Conservation (phyloP, 352 stramenopile genomes). For the Phytophthora pseudosyringae region DNA sequence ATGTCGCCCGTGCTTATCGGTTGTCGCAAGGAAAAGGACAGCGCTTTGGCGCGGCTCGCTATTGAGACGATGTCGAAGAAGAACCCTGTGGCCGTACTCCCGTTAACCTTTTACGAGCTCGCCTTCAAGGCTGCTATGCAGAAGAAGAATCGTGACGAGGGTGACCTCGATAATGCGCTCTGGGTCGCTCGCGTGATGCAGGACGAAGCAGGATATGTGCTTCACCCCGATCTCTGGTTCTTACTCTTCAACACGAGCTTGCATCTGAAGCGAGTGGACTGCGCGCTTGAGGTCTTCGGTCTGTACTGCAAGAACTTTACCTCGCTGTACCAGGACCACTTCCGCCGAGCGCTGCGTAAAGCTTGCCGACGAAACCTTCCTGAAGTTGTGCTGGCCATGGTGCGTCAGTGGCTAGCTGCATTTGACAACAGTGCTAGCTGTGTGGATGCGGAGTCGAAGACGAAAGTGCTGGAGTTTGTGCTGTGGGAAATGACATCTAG, state of each 20-base stretch:
- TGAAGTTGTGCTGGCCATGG: constrained; percentile 40
- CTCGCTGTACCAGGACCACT: constrained; percentile 38
- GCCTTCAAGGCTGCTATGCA: not conserved
- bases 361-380: constrained; percentile 33
- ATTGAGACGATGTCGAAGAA: not conserved
- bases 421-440: not conserved
- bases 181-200: constrained; percentile 38
- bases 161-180: constrained; percentile 37
- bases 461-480: not conserved
- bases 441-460: constrained; percentile 1
- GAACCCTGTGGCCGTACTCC: not conserved
- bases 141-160: not conserved
- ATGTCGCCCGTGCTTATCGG: constrained; percentile 10
- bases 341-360: constrained; percentile 41
- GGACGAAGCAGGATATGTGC: constrained; percentile 42
- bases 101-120: not conserved
- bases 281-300: not conserved
- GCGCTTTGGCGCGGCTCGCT: not conserved
- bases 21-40: constrained; percentile 6
- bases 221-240: constrained; percentile 45
- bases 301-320: constrained; percentile 37
- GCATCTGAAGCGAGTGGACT: constrained; percentile 30
- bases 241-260: constrained; percentile 48
- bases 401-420: constrained; percentile 12
- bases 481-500: not conserved